Evolutionary conservation across 768 basidiomycete species (phyloP).

Genomic region (Auricularia heimuer): DNA sequence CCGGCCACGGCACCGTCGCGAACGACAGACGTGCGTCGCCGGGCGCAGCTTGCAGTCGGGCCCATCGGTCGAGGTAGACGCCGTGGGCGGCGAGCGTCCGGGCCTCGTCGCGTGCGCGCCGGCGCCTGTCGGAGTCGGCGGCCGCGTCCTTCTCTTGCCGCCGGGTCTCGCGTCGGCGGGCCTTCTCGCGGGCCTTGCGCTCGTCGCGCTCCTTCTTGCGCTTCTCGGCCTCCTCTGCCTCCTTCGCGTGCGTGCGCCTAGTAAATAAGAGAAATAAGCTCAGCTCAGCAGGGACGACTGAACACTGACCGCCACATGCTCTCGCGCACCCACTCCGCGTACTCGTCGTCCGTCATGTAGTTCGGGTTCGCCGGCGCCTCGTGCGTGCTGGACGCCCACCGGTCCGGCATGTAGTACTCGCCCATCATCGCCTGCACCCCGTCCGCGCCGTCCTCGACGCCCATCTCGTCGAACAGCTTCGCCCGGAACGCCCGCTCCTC

Average conservation of each 20-base stretch:
- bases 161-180: slow-evolving; percentile 20
- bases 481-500: slow-evolving; percentile 63
- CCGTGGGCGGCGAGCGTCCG: slow-evolving; percentile 14
- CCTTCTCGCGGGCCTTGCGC: slow-evolving; percentile 34
- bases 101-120: slow-evolving; percentile 40
- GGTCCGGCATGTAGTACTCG: slow-evolving; percentile 62
- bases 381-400: slow-evolving; percentile 35
- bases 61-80: slow-evolving; percentile 6
- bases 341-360: slow-evolving; percentile 76
- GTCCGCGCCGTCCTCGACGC: slow-evolving; percentile 57
- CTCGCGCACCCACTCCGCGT: slow-evolving; percentile 73
- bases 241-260: slow-evolving; percentile 59
- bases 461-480: slow-evolving; percentile 63
- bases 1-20: slow-evolving; percentile 66
- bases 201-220: slow-evolving; percentile 27
- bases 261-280: background rate
- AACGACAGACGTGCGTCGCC: slow-evolving; percentile 27
- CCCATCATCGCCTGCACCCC: slow-evolving; percentile 54
- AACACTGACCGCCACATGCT: slow-evolving; percentile 71
- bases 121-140: slow-evolving; percentile 45
- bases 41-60: slow-evolving; percentile 9
- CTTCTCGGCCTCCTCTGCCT: slow-evolving; percentile 36
- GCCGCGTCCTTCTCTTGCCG: slow-evolving; percentile 28
- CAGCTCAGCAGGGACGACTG: background rate
- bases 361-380: slow-evolving; percentile 26